These are phyloP conservation scores for Tephrocybe sp. DNA, from an alignment of 768 basidiomycete species.

Conservation along the genomic window DNA sequence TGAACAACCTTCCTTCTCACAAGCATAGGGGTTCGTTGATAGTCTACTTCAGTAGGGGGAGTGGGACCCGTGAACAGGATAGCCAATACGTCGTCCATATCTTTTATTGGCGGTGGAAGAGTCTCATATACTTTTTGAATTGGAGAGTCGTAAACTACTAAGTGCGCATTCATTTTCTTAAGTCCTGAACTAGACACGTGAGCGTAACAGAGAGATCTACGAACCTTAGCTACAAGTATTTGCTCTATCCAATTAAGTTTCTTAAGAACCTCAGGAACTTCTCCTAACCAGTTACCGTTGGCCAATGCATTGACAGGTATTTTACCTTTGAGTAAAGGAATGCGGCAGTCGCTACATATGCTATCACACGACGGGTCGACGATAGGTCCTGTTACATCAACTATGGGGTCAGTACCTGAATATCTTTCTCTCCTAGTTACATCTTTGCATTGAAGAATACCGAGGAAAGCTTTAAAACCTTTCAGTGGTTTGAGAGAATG, in stretches of 20 bases:
- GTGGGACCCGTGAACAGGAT: slow-evolving; percentile 28
- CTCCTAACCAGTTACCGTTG: slow-evolving; percentile 35
- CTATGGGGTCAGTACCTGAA: neutral
- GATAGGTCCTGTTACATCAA: slow-evolving; percentile 14
- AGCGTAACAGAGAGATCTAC: slow-evolving; percentile 30
- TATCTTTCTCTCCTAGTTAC: slow-evolving; percentile 10
- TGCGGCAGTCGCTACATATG: slow-evolving; percentile 17
- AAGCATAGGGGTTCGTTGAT: slow-evolving; percentile 27
- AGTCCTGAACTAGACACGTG: slow-evolving; percentile 26
- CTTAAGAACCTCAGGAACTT: slow-evolving; percentile 26
- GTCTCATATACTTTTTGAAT: slow-evolving; percentile 27
- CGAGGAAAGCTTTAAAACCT: slow-evolving; percentile 3
- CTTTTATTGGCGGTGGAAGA: slow-evolving; percentile 28
- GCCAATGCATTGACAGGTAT: slow-evolving; percentile 27
- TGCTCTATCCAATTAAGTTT: slow-evolving; percentile 29
- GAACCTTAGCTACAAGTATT: slow-evolving; percentile 22
- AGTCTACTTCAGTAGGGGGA: slow-evolving; percentile 25
- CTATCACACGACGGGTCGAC: slow-evolving; percentile 9
- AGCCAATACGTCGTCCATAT: slow-evolving; percentile 31
- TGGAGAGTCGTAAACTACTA: slow-evolving; percentile 29
- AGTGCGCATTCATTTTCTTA: slow-evolving; percentile 33
- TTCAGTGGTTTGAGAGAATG: slow-evolving; percentile 3
- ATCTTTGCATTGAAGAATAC: slow-evolving; percentile 1
- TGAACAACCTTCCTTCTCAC: slow-evolving; percentile 23
- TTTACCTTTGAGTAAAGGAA: slow-evolving; percentile 6